Conservation (phyloP, 2,329 filamentous ascomycete genomes). For the Ascochyta lentis region DNA sequence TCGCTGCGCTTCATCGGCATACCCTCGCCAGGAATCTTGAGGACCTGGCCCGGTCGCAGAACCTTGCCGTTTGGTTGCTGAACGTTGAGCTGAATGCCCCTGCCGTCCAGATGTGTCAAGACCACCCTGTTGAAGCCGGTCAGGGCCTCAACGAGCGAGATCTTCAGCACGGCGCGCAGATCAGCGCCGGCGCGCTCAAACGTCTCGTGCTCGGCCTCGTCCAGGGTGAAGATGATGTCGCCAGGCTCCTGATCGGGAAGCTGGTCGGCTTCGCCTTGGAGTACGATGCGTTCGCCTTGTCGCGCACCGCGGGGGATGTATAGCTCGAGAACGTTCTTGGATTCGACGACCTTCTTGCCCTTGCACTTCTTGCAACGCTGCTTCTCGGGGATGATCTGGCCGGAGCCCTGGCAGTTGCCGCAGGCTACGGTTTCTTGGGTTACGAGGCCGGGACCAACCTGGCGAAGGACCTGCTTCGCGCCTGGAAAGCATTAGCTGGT, state of each 20-base stretch:
- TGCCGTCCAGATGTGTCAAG: slow-evolving; percentile 88
- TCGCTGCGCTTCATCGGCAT: slow-evolving; percentile 94
- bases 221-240: slow-evolving; percentile 88
- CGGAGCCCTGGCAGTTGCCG: slow-evolving; percentile 83
- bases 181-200: slow-evolving; percentile 88
- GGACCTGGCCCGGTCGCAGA: slow-evolving; percentile 79
- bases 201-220: slow-evolving; percentile 78
- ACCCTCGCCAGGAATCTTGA: slow-evolving; percentile 87
- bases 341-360: slow-evolving; percentile 82
- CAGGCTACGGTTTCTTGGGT: slow-evolving; percentile 81
- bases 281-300: slow-evolving; percentile 84
- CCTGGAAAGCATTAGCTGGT: slow-evolving; percentile 53
- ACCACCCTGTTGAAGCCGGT: slow-evolving; percentile 90
- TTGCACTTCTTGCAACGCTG: slow-evolving; percentile 99
- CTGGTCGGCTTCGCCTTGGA: slow-evolving; percentile 95
- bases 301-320: slow-evolving; percentile 86
- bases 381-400: slow-evolving; percentile 90
- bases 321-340: slow-evolving; percentile 93
- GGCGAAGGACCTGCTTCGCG: slow-evolving; percentile 76
- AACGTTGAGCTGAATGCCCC: slow-evolving; percentile 83
- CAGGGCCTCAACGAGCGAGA: slow-evolving; percentile 84
- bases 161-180: slow-evolving; percentile 78
- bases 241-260: slow-evolving; percentile 86
- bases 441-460: slow-evolving; percentile 84
- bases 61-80: slow-evolving; percentile 75